Evolutionary conservation across 2,329 filamentous ascomycete species (phyloP), one percentile per base, ranked within the genome.

Genomic region (Beauveria sp.): DNA sequence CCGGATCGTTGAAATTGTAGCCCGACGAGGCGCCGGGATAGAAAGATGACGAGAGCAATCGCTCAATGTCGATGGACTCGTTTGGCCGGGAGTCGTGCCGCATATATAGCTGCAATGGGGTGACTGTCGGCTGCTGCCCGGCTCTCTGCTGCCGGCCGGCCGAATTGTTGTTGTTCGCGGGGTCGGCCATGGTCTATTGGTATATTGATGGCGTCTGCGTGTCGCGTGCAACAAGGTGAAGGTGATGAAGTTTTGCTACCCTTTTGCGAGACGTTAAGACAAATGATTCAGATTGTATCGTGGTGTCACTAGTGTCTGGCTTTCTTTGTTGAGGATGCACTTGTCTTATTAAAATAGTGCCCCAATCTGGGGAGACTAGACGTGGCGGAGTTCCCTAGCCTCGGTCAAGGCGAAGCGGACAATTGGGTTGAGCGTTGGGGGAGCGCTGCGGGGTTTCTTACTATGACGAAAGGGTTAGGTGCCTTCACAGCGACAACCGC

Each of bases 31-130:
- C 43, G 43, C 59, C 59, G 8, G 59, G 59, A 26, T 61, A 61
- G n/a, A 55, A 49, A 2, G 59, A 20, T 3, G 59, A 61, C 22
- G 59, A 61, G 9, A 61, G 59, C 22, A 61, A 51, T 1, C 59
- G 22, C 31, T 61, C 59, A 31, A 61, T 61, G 31, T 61, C 59
- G 50, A 38, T 1, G 2, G 50, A 54, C 18, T 53, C 45, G 3
- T 16, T 61, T 1, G 59, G 59, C 5, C 59, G 26, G 5, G 42
- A 26, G 8, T 20, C 51, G 2, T 9, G 20, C 22, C 43, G 18
- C 7, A 52, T n/a, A 46, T 48, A 51, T 9, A 61, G 20, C 22
- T 55, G n/a, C 50, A 55, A 24, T 42, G 57, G 58, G 1, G 26
- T 45, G 9, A 9, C 53, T 26, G 53, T 28, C 46, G 22, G 7